Evolutionary conservation across 495 filamentous ascomycete genomes (phyloP).

Genomic region (Jackrogersella multiformis): DNA sequence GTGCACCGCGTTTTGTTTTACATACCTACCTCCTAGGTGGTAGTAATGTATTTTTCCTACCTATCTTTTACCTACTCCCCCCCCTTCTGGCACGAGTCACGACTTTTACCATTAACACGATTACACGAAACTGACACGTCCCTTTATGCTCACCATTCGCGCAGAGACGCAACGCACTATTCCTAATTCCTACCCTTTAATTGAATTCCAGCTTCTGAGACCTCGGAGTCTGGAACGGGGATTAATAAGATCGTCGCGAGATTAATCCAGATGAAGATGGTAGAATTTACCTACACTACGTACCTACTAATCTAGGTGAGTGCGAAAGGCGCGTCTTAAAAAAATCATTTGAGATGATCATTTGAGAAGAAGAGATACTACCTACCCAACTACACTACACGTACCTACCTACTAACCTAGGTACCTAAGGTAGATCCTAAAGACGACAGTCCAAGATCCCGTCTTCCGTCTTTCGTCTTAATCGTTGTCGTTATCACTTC

Average conservation of each 20-base stretch:
- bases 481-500: background rate
- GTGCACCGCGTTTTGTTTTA: slow-evolving; percentile 25
- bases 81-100: slow-evolving; percentile 36
- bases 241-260: slow-evolving; percentile 50
- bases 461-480: too few species aligned
- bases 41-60: background rate
- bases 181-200: slow-evolving; percentile 51
- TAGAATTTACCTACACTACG: slow-evolving; percentile 39
- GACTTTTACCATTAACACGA: slow-evolving; percentile 44
- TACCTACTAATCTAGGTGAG: background rate
- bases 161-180: slow-evolving; percentile 43
- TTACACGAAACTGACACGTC: slow-evolving; percentile 52
- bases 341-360: background rate
- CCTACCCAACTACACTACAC: too few species aligned
- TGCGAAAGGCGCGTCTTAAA: slow-evolving; percentile 50
- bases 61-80: slow-evolving; percentile 9
- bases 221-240: slow-evolving; percentile 46
- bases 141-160: slow-evolving; percentile 30
- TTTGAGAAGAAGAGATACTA: too few species aligned
- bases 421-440: too few species aligned
- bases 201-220: slow-evolving; percentile 44
- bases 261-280: slow-evolving; percentile 32
- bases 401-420: too few species aligned
- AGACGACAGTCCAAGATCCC: too few species aligned
- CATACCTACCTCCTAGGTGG: background rate